A percentile compares a stretch with the other conserved stretches of the same genome.
These are phyloP conservation scores for Geotrichum restrictum DNA, from an alignment of 1,139 yeast species.

Conservation along the genomic window DNA sequence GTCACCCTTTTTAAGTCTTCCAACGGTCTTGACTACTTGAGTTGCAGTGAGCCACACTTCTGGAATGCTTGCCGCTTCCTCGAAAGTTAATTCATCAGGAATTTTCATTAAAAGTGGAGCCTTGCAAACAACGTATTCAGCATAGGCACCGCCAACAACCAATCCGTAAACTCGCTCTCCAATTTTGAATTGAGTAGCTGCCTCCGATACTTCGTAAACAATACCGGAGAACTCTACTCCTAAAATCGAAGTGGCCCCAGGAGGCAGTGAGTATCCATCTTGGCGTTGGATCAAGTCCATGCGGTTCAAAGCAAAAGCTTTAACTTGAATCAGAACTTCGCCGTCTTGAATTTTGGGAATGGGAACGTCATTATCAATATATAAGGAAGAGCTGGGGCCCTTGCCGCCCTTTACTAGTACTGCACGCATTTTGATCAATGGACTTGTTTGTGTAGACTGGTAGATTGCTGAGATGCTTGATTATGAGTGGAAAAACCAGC, in stretches of 20 bases:
- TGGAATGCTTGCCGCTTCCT: slow-evolving; percentile 38
- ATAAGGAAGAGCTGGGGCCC: slow-evolving; percentile 34
- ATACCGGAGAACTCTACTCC: slow-evolving; percentile 41
- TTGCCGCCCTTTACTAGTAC: slow-evolving; percentile 29
- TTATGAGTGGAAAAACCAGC: too few relatives aligned
- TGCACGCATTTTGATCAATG: slow-evolving; percentile 29
- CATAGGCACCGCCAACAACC: slow-evolving; percentile 40
- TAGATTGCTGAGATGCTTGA: too few relatives aligned
- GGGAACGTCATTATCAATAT: slow-evolving; percentile 27
- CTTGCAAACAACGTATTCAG: slow-evolving; percentile 37
- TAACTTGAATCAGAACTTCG: slow-evolving; percentile 34
- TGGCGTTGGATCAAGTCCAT: slow-evolving; percentile 37
- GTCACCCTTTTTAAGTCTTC: slow-evolving; percentile 31
- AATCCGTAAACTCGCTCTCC: slow-evolving; percentile 41
- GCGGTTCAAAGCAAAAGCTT: slow-evolving; percentile 38
- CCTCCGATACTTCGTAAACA: slow-evolving; percentile 21
- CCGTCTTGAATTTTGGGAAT: slow-evolving; percentile 27
- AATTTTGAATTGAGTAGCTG: slow-evolving; percentile 10
- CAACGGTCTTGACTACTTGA: slow-evolving; percentile 36
- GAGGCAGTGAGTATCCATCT: slow-evolving; percentile 34
- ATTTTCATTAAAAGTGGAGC: slow-evolving; percentile 29
- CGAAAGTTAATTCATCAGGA: slow-evolving; percentile 30
- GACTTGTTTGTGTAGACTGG: too few relatives aligned
- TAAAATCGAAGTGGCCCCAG: slow-evolving; percentile 32
- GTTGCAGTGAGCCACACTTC: slow-evolving; percentile 41